Evolutionary conservation across 768 basidiomycete genomes (phyloP).

Genomic region (Hypholoma fasciculare): DNA sequence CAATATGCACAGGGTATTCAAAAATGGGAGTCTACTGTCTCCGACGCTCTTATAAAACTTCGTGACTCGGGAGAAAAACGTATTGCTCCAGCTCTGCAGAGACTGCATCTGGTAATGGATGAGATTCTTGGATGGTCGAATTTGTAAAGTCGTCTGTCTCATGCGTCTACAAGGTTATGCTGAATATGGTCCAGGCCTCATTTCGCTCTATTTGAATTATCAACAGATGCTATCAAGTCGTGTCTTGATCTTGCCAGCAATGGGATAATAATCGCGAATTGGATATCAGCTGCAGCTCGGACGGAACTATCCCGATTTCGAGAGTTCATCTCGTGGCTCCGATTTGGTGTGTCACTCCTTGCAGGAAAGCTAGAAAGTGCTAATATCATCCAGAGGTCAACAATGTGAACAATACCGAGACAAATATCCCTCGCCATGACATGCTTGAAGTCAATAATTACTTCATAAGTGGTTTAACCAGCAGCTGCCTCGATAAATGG

Average conservation of each 20-base stretch:
- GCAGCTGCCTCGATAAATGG: slow-evolving; percentile 77
- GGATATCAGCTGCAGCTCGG: slow-evolving; percentile 68
- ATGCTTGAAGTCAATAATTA: slow-evolving; percentile 81
- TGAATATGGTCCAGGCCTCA: slow-evolving; percentile 45
- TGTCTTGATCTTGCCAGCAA: slow-evolving; percentile 54
- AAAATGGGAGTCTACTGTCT: slow-evolving; percentile 79
- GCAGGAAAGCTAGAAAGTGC: slow-evolving; percentile 7
- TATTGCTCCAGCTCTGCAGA: slow-evolving; percentile 73
- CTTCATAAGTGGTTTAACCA: slow-evolving; percentile 66
- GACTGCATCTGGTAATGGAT: slow-evolving; percentile 72
- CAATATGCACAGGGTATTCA: background rate
- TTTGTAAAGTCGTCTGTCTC: slow-evolving; percentile 44
- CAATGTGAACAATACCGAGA: slow-evolving; percentile 55
- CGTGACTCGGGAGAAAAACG: slow-evolving; percentile 74
- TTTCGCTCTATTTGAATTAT: slow-evolving; percentile 56
- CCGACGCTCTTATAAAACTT: slow-evolving; percentile 68
- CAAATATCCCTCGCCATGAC: slow-evolving; percentile 61
- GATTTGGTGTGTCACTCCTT: slow-evolving; percentile 50
- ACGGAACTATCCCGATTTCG: slow-evolving; percentile 72
- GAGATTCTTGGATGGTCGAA: slow-evolving; percentile 80
- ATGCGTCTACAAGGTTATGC: background rate
- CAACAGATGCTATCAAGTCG: slow-evolving; percentile 45
- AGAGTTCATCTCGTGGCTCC: slow-evolving; percentile 78
- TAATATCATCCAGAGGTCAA: slow-evolving; percentile 38
- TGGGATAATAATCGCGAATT: slow-evolving; percentile 63